phyloP scores from a whole-genome alignment of 208 protist genomes.

The Trypanosomatidae sp. region DNA sequence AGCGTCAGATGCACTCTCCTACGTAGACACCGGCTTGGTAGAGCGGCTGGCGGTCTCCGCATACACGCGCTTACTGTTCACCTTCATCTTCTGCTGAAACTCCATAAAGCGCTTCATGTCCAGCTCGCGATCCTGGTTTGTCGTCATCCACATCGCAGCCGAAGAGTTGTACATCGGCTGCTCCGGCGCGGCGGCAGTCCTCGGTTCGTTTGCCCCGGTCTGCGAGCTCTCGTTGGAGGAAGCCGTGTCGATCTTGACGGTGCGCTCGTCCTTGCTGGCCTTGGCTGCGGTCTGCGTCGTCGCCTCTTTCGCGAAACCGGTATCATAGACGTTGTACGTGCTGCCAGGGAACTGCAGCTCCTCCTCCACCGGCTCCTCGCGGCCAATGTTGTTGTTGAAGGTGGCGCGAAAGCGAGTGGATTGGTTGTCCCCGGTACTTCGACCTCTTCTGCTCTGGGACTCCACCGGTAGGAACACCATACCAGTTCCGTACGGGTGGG shows the following conservation, averaged over 20 bases:
- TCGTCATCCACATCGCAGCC: constrained; percentile 77
- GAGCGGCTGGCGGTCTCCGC: constrained; percentile 32
- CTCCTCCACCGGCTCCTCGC: constrained; percentile 37
- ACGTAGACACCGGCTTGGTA: constrained; percentile 20
- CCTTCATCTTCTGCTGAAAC: constrained; percentile 67
- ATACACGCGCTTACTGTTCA: constrained; percentile 66
- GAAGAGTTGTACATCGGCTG: constrained; percentile 41
- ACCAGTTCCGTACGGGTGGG: constrained; percentile 75
- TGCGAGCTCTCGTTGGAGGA: constrained; percentile 27
- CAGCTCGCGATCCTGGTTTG: constrained; percentile 68
- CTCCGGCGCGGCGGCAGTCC: constrained; percentile 6
- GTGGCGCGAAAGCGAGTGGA: constrained; percentile 29
- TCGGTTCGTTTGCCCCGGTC: constrained; percentile 16
- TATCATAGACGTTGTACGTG: constrained; percentile 78
- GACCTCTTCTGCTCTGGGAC: constrained; percentile 11
- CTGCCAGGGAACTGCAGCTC: constrained; percentile 77
- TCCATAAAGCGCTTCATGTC: constrained; percentile 79
- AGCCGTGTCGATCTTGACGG: constrained; percentile 16
- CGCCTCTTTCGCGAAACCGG: background rate
- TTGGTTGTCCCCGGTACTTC: constrained; percentile 5
- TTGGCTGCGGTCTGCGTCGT: constrained; percentile 4
- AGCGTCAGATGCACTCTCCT: background rate
- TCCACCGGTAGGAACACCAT: constrained; percentile 66
- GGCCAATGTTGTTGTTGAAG: constrained; percentile 68
- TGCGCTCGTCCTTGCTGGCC: constrained; percentile 8